Percentiles rank a stretch among this genome's conserved stretches.
Evolutionary conservation across 2,329 filamentous ascomycete species (phyloP).

Genomic region (Fusarium tricinctum): DNA sequence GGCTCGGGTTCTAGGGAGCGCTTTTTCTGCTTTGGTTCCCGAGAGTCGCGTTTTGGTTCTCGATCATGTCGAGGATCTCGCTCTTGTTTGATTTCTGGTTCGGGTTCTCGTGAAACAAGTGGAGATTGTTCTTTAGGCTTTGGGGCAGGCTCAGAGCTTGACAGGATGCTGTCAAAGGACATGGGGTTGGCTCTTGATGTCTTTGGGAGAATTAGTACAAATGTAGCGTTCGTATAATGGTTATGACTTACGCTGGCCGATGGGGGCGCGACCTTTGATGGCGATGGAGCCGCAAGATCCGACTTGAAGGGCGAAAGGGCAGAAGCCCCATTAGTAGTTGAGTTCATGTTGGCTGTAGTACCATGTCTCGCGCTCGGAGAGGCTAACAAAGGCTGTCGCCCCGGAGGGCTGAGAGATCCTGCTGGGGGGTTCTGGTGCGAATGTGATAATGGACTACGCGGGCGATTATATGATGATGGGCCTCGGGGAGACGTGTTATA

Average conservation of each 20-base stretch:
- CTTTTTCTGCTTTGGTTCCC: constrained; percentile 51
- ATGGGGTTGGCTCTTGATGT: constrained; percentile 85
- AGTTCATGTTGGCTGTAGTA: constrained; percentile 55
- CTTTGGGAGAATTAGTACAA: constrained; percentile 56
- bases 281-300: constrained; percentile 59
- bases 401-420: constrained; percentile 61
- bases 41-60: constrained; percentile 39
- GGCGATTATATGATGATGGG: constrained; percentile 58
- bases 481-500: constrained; percentile 66
- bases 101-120: constrained; percentile 49
- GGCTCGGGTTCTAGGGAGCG: constrained; percentile 42
- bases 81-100: constrained; percentile 38
- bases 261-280: constrained; percentile 57
- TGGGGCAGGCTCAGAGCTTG: constrained; percentile 77
- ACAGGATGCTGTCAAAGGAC: constrained; percentile 96
- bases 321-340: constrained; percentile 59
- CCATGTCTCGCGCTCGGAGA: constrained; percentile 65
- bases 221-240: constrained; percentile 13
- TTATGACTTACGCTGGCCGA: constrained; percentile 55
- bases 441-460: constrained; percentile 66
- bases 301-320: constrained; percentile 56
- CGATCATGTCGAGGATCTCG: constrained; percentile 33
- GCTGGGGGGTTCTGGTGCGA: constrained; percentile 61
- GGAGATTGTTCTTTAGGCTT: constrained; percentile 65
- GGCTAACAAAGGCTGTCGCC: constrained; percentile 58